Base-by-base conservation (phyloP, 2,329 filamentous ascomycete genomes). In the Botrytis tulipae region DNA sequence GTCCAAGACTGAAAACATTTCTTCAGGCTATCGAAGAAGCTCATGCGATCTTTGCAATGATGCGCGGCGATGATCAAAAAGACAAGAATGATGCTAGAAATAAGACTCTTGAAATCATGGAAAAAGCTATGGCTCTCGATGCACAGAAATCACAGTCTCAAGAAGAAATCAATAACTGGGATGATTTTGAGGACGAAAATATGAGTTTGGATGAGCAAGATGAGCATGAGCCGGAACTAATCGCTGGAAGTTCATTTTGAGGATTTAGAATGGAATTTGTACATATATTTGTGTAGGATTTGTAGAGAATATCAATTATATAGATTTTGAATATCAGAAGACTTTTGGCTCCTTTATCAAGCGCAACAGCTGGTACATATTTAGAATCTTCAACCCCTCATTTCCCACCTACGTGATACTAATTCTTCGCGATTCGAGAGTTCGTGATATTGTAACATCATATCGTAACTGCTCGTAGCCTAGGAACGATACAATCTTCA, bases 61-160 rank as follows among this genome's bases (percentile, higher is more conserved):
- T 77, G 69, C 73, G 77, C n/a, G 59, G 37, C 8, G n/a, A 73
- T 25, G 59, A 61, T 10, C 44, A 18, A 9, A 29, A 62, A 35
- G 73, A 76, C 14, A 73, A 75, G 32, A 37, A 73, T 16, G 40
- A 75, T 46, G 75, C 76, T 20, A 77, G 73, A 57, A 46, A 59
- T 9, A 78, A 75, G 72, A 76, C 74, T 5, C 66, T 79, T 10
- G 72, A 75, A 25, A 79, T 80, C 35, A 77, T 80, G 66, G 75
- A 79, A 70, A 78, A 59, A 18, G 78, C 78, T 7, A 73, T 78
- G n/a, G 70, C 78, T 12, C 74, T 78, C 16, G 71, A 74, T 75
- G 73, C 35, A 73, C 74, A 68, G 18, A 25, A 42, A 32, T 14
- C 66, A 67, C 42, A 10, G 8, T 4, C 42, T 6, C 25, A 29